phyloP scores from a whole-genome alignment of 2,329 filamentous ascomycete genomes.

The Hypoxylon sp. region DNA sequence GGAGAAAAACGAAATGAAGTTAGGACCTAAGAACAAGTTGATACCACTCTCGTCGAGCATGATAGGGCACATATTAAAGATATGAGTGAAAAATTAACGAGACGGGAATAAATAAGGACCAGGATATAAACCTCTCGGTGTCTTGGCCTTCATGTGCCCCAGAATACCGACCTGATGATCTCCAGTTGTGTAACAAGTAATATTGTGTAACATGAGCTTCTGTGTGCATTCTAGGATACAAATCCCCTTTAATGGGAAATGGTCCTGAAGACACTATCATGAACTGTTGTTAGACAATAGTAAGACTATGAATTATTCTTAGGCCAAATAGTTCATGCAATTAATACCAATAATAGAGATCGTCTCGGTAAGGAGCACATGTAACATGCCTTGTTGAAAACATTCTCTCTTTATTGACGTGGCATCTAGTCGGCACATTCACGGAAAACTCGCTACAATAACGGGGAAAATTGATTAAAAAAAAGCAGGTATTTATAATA shows the following conservation, averaged over 20 bases:
- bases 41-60: not conserved
- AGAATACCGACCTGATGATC: constrained; percentile 11
- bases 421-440: not conserved
- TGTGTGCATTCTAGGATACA: not conserved
- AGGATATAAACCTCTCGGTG: not conserved
- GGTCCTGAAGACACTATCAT: not conserved
- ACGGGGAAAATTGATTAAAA: not conserved
- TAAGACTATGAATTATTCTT: not conserved
- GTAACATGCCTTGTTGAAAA: too few species aligned
- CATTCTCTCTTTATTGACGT: not conserved
- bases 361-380: not conserved
- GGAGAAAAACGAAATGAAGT: not conserved
- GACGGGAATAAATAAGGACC: not conserved
- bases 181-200: not conserved
- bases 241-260: too few species aligned
- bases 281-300: not conserved
- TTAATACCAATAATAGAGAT: not conserved
- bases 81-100: not conserved
- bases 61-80: not conserved
- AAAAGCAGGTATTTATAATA: not conserved
- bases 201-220: constrained; percentile 5
- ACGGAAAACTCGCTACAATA: not conserved
- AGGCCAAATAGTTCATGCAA: not conserved
- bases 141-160: constrained; percentile 29
- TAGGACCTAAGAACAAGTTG: too few species aligned